phyloP scores from a whole-genome alignment of 768 basidiomycete species.

The Candolleomyces aberdarensis region DNA sequence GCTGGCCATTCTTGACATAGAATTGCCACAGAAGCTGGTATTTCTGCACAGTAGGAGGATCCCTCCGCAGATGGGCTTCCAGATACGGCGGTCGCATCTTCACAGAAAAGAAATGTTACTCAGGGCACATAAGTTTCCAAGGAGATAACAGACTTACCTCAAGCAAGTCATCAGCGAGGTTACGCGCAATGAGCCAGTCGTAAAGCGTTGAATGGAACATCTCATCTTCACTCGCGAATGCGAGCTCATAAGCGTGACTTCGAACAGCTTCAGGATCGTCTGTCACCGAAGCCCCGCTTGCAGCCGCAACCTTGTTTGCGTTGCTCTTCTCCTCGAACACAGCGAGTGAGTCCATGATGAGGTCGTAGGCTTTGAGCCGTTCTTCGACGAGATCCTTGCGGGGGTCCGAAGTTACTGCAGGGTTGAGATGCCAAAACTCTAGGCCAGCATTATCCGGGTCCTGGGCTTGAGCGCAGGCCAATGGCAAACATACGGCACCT shows the following conservation, averaged over 20 bases:
- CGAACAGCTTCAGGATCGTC: slow-evolving; percentile 72
- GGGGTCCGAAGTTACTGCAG: slow-evolving; percentile 46
- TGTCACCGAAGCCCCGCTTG: slow-evolving; percentile 22
- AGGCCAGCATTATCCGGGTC: slow-evolving; percentile 75
- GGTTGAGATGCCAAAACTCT: slow-evolving; percentile 72
- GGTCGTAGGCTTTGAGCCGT: slow-evolving; percentile 74
- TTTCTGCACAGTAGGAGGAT: slow-evolving; percentile 77
- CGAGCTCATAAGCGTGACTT: slow-evolving; percentile 81
- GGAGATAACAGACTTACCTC: slow-evolving; percentile 55
- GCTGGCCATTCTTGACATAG: slow-evolving; percentile 89
- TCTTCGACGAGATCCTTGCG: slow-evolving; percentile 55
- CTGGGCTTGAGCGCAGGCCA: slow-evolving; percentile 75
- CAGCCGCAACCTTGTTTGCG: slow-evolving; percentile 16
- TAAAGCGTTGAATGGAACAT: slow-evolving; percentile 94
- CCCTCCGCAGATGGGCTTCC: slow-evolving; percentile 81
- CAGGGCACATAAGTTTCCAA: background rate
- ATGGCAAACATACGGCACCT: slow-evolving; percentile 85
- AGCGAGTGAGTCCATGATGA: slow-evolving; percentile 77
- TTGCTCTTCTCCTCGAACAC: slow-evolving; percentile 70
- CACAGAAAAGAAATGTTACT: slow-evolving; percentile 1
- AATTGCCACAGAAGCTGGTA: slow-evolving; percentile 95
- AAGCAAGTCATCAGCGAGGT: slow-evolving; percentile 82
- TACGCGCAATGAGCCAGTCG: slow-evolving; percentile 84
- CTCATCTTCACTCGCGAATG: slow-evolving; percentile 82
- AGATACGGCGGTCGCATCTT: slow-evolving; percentile 87